Evolutionary conservation across 2,329 filamentous ascomycete species (phyloP), one percentile per base, ranked within the genome.

Genomic region (Sclerotinia subarctica): DNA sequence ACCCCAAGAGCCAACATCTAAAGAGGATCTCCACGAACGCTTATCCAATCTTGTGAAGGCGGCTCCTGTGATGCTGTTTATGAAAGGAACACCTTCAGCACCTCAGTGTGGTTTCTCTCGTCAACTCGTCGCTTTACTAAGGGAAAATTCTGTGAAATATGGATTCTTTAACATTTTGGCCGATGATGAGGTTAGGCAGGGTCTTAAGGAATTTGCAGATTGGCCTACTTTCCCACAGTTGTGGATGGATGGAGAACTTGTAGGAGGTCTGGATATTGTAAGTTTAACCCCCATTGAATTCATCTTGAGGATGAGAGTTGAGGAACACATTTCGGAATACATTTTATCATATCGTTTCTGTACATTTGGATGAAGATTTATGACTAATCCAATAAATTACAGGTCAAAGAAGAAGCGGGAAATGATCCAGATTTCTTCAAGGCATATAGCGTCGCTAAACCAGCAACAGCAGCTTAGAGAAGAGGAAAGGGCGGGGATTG

Each of bases 131-230:
- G 88, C 83, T 35, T 86, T 99, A 58, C 81, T 99, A 75, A 87
- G 95, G 64, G 94, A 98, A 81, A 90, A 93, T 77, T 90, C 90
- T 62, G 91, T 99, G 70, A 93, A 96, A 78, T 99, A 98, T 79
- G 95, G 95, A 26, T 99, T 99, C 84, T 99, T 99, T 84, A 98
- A 99, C 78, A 99, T 99, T 72, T 81, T 99, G 74, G 95, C 95
- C 71, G 95, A 99, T 78, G 94, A 99, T 76, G 94, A 98, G 79
- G 95, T 99, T 59, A 86, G 95, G 70, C 94, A 98, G 81, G 95
- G 95, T 0, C 81, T 99, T 76, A 99, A 99, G 85, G 92, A 95
- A 81, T 98, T 89, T 78, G 93, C 93, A n/a, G 95, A 98, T 71
- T 99, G 95, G 95, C 95, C 95, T 13, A 99, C 95, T 0, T 99